phyloP scores from a whole-genome alignment of 331 rosid genomes.

The Arachis monticola region DNA sequence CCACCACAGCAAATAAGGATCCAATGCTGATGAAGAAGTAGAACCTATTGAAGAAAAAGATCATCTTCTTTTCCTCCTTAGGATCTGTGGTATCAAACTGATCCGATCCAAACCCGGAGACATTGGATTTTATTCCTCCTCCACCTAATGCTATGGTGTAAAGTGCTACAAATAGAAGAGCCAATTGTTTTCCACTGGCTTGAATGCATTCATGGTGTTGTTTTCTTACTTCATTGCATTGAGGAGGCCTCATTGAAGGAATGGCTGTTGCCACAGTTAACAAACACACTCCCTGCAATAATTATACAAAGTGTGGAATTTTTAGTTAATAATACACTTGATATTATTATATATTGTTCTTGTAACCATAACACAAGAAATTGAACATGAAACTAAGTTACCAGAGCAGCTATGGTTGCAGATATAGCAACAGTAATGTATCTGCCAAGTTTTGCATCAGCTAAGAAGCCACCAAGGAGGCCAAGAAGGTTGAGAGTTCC shows the following conservation, averaged over 20 bases:
- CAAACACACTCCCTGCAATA: slow-evolving; percentile 59
- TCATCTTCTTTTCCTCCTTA: slow-evolving; percentile 81
- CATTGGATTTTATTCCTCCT: slow-evolving; percentile 93
- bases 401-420: slow-evolving; percentile 68
- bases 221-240: slow-evolving; percentile 53
- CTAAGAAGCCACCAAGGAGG: slow-evolving; percentile 88
- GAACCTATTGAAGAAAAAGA: slow-evolving; percentile 96
- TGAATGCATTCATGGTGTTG: slow-evolving; percentile 68
- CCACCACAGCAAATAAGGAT: slow-evolving; percentile 80
- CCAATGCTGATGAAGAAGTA: slow-evolving; percentile 80
- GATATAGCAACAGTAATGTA: slow-evolving; percentile 67
- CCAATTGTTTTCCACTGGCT: slow-evolving; percentile 67
- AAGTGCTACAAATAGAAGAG: slow-evolving; percentile 73
- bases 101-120: slow-evolving; percentile 92
- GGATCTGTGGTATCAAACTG: slow-evolving; percentile 77
- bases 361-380: no score
- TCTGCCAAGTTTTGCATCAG: slow-evolving; percentile 92
- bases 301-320: no score
- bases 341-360: no score
- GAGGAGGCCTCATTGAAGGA: slow-evolving; percentile 78
- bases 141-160: slow-evolving; percentile 81
- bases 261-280: slow-evolving; percentile 74
- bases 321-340: no score
- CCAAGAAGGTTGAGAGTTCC: slow-evolving; percentile 96
- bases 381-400: slow-evolving; percentile 36